Conservation (phyloP, 345 rosid species). For the Anastatica hierochuntica region DNA sequence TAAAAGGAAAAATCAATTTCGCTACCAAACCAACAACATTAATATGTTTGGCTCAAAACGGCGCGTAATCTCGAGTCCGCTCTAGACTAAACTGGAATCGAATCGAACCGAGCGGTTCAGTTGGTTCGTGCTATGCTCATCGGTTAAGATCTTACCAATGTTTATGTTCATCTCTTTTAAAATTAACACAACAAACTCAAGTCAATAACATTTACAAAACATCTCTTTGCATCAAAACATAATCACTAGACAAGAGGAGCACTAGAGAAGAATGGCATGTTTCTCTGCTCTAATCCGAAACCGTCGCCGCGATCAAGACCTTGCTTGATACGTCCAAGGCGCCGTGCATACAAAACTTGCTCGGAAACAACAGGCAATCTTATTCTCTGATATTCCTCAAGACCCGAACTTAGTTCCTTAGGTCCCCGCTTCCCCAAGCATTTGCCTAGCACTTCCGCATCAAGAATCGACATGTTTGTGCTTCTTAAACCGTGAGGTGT, state of each 20-base stretch:
- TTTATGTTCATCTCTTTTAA: too few relatives aligned
- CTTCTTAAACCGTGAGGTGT: conserved; percentile 75
- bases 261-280: background rate
- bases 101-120: too few relatives aligned
- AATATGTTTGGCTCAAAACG: too few relatives aligned
- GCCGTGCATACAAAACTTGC: conserved; percentile 54
- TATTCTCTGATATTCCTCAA: conserved; percentile 55
- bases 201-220: too few relatives aligned
- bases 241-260: background rate
- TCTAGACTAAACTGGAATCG: too few relatives aligned
- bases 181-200: too few relatives aligned
- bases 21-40: too few relatives aligned
- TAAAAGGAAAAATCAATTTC: too few relatives aligned
- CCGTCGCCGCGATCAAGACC: too few relatives aligned
- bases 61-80: too few relatives aligned
- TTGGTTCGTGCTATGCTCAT: too few relatives aligned
- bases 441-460: conserved; percentile 57
- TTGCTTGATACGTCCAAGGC: conserved; percentile 42
- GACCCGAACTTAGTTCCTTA: conserved; percentile 38
- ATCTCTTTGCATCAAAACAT: background rate
- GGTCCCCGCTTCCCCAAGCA: conserved; percentile 47
- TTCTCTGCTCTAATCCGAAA: background rate
- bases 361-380: conserved; percentile 48
- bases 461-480: conserved; percentile 74
- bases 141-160: too few relatives aligned